A percentile compares a stretch with the other conserved stretches of the same genome.
phyloP scores from a whole-genome alignment of 2,329 filamentous ascomycete genomes.

The Colletotrichum magnum region DNA sequence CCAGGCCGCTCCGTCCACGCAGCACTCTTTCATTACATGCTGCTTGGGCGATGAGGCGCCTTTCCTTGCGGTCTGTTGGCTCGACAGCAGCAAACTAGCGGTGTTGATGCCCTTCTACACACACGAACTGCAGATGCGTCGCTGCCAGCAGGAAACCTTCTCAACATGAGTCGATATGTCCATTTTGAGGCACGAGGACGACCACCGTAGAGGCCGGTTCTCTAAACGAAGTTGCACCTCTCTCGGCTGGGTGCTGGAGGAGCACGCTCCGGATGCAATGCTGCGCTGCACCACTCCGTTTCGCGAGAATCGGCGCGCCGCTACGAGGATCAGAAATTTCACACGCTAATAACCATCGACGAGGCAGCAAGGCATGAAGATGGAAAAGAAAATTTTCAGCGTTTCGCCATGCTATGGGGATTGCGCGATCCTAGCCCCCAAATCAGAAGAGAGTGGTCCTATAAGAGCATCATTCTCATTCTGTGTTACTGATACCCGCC shows the following conservation, averaged over 20 bases:
- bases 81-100: constrained; percentile 18
- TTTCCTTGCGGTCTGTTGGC: constrained; percentile 10
- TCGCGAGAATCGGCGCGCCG: constrained; percentile 1
- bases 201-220: too few species aligned
- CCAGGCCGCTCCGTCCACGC: constrained; percentile 3
- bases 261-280: constrained; percentile 28
- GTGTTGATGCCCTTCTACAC: constrained; percentile 10
- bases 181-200: too few species aligned
- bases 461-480: constrained; percentile 25
- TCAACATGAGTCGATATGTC: too few species aligned
- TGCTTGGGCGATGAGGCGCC: not conserved
- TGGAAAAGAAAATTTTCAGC: not conserved
- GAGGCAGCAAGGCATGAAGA: constrained; percentile 3
- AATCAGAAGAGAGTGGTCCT: constrained; percentile 38
- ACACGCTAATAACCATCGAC: not conserved
- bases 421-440: constrained; percentile 28
- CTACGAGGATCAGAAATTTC: not conserved
- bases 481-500: constrained; percentile 14
- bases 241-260: constrained; percentile 21
- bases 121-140: not conserved
- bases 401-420: constrained; percentile 8
- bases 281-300: not conserved
- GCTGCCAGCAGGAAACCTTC: not conserved
- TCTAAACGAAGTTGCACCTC: constrained; percentile 21
- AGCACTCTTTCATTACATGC: constrained; percentile 1